A percentile compares a stretch with the other conserved stretches of the same genome.
These are phyloP conservation scores for Hemileccinum rubropunctum DNA, from an alignment of 768 basidiomycete species.

Conservation along the genomic window DNA sequence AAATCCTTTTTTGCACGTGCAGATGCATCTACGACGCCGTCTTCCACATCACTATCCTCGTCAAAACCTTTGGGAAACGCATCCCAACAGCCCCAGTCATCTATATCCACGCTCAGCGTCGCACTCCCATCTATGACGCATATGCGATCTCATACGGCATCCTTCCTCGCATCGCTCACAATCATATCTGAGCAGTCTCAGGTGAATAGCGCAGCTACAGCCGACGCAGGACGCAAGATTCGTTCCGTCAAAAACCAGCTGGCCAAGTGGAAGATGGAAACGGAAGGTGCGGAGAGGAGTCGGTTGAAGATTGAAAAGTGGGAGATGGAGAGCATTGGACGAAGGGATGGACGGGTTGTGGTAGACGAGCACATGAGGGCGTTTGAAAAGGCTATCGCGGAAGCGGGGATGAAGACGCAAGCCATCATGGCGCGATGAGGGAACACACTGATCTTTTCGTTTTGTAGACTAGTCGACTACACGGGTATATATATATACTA, in stretches of 20 bases:
- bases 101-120: slow-evolving; percentile 26
- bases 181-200: slow-evolving; percentile 86
- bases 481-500: neutral
- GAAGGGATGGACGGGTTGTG: slow-evolving; percentile 60
- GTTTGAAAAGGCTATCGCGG: slow-evolving; percentile 68
- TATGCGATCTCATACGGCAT: slow-evolving; percentile 70
- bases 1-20: slow-evolving; percentile 57
- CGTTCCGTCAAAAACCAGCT: slow-evolving; percentile 83
- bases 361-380: slow-evolving; percentile 78
- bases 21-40: slow-evolving; percentile 45
- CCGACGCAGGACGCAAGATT: slow-evolving; percentile 84
- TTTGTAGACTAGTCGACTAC: slow-evolving; percentile 15
- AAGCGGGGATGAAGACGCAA: slow-evolving; percentile 73
- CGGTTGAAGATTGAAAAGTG: slow-evolving; percentile 72
- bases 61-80: slow-evolving; percentile 25
- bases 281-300: slow-evolving; percentile 83
- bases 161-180: slow-evolving; percentile 70
- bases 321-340: slow-evolving; percentile 55
- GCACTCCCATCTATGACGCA: slow-evolving; percentile 65
- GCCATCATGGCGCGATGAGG: slow-evolving; percentile 76
- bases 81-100: slow-evolving; percentile 24
- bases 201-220: slow-evolving; percentile 80
- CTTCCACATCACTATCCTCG: slow-evolving; percentile 46
- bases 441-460: slow-evolving; percentile 15
- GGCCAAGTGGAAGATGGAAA: slow-evolving; percentile 76